These are phyloP conservation scores for Podospora appendiculata DNA, from an alignment of 495 filamentous ascomycete species.

Conservation along the genomic window DNA sequence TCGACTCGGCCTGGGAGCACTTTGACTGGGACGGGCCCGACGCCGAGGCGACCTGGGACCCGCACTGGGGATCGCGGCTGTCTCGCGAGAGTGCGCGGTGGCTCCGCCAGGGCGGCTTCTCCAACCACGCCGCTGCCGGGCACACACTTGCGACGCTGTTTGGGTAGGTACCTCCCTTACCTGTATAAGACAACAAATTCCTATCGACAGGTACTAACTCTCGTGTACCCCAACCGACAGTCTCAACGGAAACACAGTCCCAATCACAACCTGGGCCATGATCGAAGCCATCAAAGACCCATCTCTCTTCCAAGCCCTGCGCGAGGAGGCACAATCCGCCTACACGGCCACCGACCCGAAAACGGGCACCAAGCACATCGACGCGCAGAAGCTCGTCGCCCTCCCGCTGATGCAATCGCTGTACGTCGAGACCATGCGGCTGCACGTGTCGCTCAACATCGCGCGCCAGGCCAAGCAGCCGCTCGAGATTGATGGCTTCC, in stretches of 20 bases:
- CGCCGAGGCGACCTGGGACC: conserved; percentile 19
- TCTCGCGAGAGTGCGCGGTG: conserved; percentile 10
- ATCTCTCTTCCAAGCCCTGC: conserved; percentile 11
- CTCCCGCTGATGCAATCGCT: conserved; percentile 32
- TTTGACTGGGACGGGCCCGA: conserved; percentile 14
- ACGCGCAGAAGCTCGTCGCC: conserved; percentile 17
- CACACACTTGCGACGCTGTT: background rate
- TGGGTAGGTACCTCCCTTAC: background rate
- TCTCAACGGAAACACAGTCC: conserved; percentile 23
- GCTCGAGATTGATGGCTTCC: conserved; percentile 12
- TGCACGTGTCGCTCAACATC: conserved; percentile 25
- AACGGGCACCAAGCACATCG: conserved; percentile 3
- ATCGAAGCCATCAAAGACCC: conserved; percentile 20
- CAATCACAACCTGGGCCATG: conserved; percentile 18
- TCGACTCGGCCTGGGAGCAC: conserved; percentile 2
- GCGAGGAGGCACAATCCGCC: conserved; percentile 11
- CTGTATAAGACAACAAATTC: too few species aligned
- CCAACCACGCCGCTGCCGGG: background rate
- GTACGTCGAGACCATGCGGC: conserved; percentile 29
- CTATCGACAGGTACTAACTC: too few species aligned
- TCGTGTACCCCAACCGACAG: too few species aligned
- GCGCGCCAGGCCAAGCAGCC: conserved; percentile 13
- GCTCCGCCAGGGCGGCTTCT: conserved; percentile 11
- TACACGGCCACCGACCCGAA: conserved; percentile 1
- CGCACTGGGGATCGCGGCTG: conserved; percentile 16